phyloP scores from a whole-genome alignment of 352 stramenopile species.

The Phytophthora capsici region DNA sequence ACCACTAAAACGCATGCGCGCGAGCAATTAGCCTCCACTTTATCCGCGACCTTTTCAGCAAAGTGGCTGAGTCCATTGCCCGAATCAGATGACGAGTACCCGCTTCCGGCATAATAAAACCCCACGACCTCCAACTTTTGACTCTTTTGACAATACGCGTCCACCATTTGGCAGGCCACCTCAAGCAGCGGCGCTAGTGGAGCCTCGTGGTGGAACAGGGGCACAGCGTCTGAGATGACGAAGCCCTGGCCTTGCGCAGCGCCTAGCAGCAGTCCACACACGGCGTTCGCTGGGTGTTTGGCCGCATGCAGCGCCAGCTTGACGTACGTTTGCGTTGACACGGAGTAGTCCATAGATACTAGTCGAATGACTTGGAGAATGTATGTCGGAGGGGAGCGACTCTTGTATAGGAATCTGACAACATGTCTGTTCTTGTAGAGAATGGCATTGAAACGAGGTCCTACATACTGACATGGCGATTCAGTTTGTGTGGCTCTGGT shows the following conservation, averaged over 20 bases:
- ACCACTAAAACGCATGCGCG: constrained; percentile 73
- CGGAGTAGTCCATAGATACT: constrained; percentile 56
- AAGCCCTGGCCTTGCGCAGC: constrained; percentile 55
- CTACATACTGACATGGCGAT: not conserved
- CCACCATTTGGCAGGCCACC: constrained; percentile 71
- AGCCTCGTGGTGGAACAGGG: constrained; percentile 82
- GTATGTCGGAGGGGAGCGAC: constrained; percentile 7
- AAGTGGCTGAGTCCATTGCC: constrained; percentile 52
- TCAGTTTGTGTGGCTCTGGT: constrained; percentile 34
- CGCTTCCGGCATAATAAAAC: constrained; percentile 62
- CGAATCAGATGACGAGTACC: constrained; percentile 38
- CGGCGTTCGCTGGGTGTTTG: constrained; percentile 54
- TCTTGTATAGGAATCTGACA: constrained; percentile 1
- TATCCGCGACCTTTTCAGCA: constrained; percentile 71
- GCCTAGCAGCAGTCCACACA: constrained; percentile 67
- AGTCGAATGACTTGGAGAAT: constrained; percentile 17
- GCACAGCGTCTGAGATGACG: constrained; percentile 63
- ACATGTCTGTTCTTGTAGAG: constrained; percentile 24
- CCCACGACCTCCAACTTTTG: constrained; percentile 67
- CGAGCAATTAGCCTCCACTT: constrained; percentile 72
- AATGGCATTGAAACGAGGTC: constrained; percentile 3
- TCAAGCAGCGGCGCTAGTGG: constrained; percentile 72
- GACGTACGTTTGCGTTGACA: constrained; percentile 67
- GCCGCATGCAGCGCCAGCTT: constrained; percentile 82
- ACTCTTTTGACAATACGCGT: constrained; percentile 53